Conservation (phyloP, 225 moss, liverwort and hornwort genomes). For the Marchantia polymorpha region DNA sequence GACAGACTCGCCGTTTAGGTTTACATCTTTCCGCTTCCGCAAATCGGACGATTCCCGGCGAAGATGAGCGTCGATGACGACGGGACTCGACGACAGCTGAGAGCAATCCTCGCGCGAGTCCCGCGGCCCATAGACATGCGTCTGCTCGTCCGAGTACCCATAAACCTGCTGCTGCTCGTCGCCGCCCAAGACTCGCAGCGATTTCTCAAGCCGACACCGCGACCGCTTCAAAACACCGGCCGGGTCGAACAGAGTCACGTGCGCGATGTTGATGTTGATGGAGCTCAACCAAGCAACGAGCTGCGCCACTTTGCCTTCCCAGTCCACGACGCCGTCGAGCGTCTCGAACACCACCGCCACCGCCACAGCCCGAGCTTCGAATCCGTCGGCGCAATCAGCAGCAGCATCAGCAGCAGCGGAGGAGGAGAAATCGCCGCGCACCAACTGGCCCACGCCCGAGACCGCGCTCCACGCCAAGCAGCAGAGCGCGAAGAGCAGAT, state of each 20-base stretch:
- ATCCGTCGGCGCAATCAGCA: not conserved
- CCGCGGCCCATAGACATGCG: not conserved
- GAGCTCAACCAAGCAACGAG: conserved; percentile 41
- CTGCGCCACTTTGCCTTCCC: conserved; percentile 39
- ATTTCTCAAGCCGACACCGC: conserved; percentile 29
- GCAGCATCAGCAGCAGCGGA: not conserved
- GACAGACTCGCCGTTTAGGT: conserved; percentile 2
- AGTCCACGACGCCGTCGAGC: conserved; percentile 28
- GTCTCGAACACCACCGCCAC: conserved; percentile 52
- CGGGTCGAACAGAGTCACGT: conserved; percentile 46
- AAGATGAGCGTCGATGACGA: not conserved
- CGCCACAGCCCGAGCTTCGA: conserved; percentile 24
- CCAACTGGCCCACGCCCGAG: not conserved
- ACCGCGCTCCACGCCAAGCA: conserved; percentile 10
- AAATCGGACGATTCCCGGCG: conserved; percentile 7
- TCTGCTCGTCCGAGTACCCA: conserved; percentile 8
- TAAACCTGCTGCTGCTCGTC: conserved; percentile 15
- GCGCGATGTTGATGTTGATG: conserved; percentile 39
- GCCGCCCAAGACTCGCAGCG: conserved; percentile 23
- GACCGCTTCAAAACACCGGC: conserved; percentile 41
- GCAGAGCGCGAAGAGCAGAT: conserved; percentile 31
- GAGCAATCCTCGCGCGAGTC: conserved; percentile 8
- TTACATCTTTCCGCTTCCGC: conserved; percentile 27
- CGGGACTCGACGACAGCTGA: conserved; percentile 1
- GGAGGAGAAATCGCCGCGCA: not conserved